Evolutionary conservation across 2,329 filamentous ascomycete genomes (phyloP).

Genomic region (Cercospora janseana): DNA sequence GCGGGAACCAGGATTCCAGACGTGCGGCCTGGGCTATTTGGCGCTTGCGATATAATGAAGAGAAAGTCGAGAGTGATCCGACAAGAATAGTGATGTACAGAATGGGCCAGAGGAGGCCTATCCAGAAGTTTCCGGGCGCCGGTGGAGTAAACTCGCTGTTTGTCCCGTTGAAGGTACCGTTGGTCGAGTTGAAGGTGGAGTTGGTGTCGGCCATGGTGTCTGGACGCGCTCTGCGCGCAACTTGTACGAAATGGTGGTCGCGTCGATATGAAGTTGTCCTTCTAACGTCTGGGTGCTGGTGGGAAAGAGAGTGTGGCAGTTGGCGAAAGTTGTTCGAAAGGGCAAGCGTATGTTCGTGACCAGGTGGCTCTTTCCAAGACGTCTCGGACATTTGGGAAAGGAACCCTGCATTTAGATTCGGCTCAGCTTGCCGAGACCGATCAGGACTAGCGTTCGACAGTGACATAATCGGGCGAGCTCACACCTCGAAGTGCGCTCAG

Average conservation of each 20-base stretch:
- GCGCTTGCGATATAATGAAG: slow-evolving; percentile 86
- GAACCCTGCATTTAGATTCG: slow-evolving; percentile 9
- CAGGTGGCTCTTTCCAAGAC: slow-evolving; percentile 10
- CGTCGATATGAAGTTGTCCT: not conserved
- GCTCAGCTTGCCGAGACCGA: slow-evolving; percentile 12
- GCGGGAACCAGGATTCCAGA: slow-evolving; percentile 90
- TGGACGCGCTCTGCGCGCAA: slow-evolving; percentile 19
- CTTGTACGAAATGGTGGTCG: not conserved
- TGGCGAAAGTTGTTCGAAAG: not conserved
- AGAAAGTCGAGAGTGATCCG: slow-evolving; percentile 88
- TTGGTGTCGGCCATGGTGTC: slow-evolving; percentile 33
- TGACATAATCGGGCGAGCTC: slow-evolving; percentile 2
- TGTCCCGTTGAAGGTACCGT: slow-evolving; percentile 29
- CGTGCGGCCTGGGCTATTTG: slow-evolving; percentile 77
- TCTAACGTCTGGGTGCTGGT: not conserved
- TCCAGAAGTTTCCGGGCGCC: slow-evolving; percentile 55
- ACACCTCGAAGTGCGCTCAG: not conserved
- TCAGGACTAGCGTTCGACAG: not conserved
- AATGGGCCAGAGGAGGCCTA: slow-evolving; percentile 80
- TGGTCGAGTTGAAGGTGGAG: slow-evolving; percentile 32
- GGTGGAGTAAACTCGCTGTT: slow-evolving; percentile 26
- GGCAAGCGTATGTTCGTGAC: slow-evolving; percentile 1
- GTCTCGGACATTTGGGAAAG: slow-evolving; percentile 5
- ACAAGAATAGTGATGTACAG: slow-evolving; percentile 85
- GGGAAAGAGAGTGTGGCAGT: slow-evolving; percentile 15